Conservation (phyloP, 495 filamentous ascomycete genomes). For the Penicillium manginii region DNA sequence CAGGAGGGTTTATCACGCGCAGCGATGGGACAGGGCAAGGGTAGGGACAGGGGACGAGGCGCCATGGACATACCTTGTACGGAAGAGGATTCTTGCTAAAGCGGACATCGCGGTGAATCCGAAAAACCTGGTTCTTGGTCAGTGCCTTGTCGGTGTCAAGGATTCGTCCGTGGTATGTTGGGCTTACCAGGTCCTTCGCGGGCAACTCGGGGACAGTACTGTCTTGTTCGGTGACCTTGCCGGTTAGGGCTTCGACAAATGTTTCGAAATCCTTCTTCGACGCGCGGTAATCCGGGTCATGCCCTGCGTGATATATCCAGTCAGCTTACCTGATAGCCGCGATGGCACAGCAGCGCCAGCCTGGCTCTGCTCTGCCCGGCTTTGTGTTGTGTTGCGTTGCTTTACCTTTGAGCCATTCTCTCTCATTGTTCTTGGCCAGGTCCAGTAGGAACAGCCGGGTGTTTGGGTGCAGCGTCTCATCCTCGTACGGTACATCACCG, state of each 20-base stretch:
- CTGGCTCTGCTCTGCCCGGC: too few species aligned
- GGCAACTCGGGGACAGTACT: slow-evolving; percentile 83
- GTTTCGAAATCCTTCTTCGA: slow-evolving; percentile 77
- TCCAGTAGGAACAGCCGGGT: slow-evolving; percentile 79
- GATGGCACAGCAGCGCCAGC: neutral
- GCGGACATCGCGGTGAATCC: slow-evolving; percentile 81
- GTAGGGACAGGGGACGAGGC: neutral
- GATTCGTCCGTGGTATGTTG: neutral
- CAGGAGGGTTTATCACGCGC: slow-evolving; percentile 12
- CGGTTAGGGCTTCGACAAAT: slow-evolving; percentile 70
- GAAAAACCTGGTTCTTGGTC: slow-evolving; percentile 59
- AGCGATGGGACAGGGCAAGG: neutral
- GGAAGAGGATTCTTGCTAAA: slow-evolving; percentile 81
- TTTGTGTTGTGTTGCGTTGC: slow-evolving; percentile 9
- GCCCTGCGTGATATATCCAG: slow-evolving; percentile 46
- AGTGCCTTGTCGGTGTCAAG: neutral
- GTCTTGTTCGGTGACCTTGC: slow-evolving; percentile 71
- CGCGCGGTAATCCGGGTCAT: slow-evolving; percentile 76
- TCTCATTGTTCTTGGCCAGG: slow-evolving; percentile 75
- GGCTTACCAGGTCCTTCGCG: slow-evolving; percentile 71
- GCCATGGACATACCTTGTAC: slow-evolving; percentile 68
- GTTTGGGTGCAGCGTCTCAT: slow-evolving; percentile 76
- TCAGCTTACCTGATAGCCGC: slow-evolving; percentile 15
- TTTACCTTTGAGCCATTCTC: slow-evolving; percentile 81
- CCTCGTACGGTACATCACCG: slow-evolving; percentile 66